Base-by-base conservation (phyloP, 2,329 filamentous ascomycete genomes). In the Hypoxylon sp. region DNA sequence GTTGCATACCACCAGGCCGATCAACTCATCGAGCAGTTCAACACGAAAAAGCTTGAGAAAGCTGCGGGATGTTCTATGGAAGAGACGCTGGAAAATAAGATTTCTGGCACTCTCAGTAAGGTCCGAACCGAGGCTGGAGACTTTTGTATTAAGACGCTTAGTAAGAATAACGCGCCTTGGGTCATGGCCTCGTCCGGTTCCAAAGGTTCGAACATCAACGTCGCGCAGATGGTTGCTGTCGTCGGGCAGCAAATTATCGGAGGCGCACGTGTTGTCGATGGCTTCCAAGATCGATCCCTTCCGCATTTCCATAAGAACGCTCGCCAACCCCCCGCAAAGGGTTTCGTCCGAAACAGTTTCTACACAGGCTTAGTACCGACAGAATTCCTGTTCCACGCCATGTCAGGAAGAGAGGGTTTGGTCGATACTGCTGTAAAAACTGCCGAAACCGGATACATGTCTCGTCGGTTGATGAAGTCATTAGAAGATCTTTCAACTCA, bases 341-440 rank as follows among this genome's bases (percentile, higher is more conserved):
- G 94, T 59, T 99, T 99, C 75, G 93, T 99, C 37, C 84, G 87
- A 55, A 97, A 97, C 75, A 97, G 91, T 75, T 99, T 99, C 80
- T 99, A 96, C 71, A 90, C 90, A 0, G 94, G 94, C 1, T 78
- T 99, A 1, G 81, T 87, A 1, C 93, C 94, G 2, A 91, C 90
- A 0, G 94, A 99, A 66, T 97, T 99, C 71, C 82, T 97, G 49
- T 97, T 99, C 74, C 94, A 99, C 82, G 94, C 94, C 61, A 97
- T 97, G 75, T 96, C 91, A 65, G 94, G 94, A 64, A 89, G 94
- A 84, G 94, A 97, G 83, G 94, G 94, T 84, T 77, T 99, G 61
- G 92, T 99, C 67, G 94, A 99, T 82, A 99, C 94, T 2, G 94
- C 94, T 55, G 94, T 97, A 75, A 99, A 99, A 77, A 99, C 94